Conservation (phyloP, 75 land plant genomes). For the Cryptomeria japonica region DNA sequence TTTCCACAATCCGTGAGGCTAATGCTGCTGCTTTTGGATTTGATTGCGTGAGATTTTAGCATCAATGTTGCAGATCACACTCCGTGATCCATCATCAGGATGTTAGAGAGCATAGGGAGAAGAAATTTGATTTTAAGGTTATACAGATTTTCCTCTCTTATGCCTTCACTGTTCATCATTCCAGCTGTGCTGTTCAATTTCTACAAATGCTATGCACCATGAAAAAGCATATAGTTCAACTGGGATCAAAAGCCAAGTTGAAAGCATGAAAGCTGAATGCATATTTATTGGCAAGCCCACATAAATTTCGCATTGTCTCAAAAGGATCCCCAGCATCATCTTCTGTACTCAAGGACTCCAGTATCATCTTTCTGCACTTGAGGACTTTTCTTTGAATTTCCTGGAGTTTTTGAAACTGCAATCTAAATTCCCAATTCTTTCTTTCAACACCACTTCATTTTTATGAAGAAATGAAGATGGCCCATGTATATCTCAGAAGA, state of each 20-base stretch:
- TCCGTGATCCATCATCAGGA: too few relatives aligned
- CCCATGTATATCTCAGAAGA: neutral
- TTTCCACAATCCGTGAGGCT: too few relatives aligned
- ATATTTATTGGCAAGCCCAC: neutral
- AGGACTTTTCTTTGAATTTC: neutral
- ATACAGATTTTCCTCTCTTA: neutral
- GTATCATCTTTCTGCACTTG: too few relatives aligned
- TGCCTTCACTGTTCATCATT: neutral
- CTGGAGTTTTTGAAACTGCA: too few relatives aligned
- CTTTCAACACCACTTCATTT: neutral
- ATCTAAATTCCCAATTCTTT: neutral
- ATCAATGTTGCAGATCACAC: too few relatives aligned
- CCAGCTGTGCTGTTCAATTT: neutral
- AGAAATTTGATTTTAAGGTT: neutral
- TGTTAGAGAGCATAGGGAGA: too few relatives aligned
- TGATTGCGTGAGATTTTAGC: too few relatives aligned
- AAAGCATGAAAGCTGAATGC: neutral
- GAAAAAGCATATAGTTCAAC: neutral
- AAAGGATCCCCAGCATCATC: too few relatives aligned
- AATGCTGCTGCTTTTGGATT: too few relatives aligned
- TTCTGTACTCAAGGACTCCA: too few relatives aligned
- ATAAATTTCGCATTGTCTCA: neutral
- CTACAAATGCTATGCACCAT: neutral
- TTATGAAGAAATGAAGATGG: neutral
- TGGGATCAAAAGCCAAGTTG: too few relatives aligned